phyloP scores from a whole-genome alignment of 306 rosid species.

The Lathyrus aphaca region DNA sequence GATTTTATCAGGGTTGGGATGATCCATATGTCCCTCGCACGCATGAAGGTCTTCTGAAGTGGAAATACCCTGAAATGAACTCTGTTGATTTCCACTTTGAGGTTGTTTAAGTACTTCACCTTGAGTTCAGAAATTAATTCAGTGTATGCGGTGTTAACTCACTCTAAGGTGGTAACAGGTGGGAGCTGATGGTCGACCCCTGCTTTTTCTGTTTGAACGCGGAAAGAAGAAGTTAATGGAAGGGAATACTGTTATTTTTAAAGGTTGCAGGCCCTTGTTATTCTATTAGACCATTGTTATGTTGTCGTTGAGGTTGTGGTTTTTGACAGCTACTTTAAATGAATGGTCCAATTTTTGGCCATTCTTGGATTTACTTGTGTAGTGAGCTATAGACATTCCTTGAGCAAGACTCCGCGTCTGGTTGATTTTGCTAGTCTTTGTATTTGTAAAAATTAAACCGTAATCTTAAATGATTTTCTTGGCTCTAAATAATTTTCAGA shows the following conservation, averaged over 20 bases:
- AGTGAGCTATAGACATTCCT: conserved; percentile 20
- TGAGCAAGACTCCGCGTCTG: conserved; percentile 14
- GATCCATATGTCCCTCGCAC: conserved; percentile 97
- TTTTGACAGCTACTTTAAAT: not conserved
- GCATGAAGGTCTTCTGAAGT: conserved; percentile 98
- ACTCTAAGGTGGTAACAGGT: conserved; percentile 48
- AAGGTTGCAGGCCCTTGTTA: conserved; percentile 53
- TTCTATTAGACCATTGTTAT: conserved; percentile 12
- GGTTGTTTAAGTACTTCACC: conserved; percentile 54
- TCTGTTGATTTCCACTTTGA: conserved; percentile 89
- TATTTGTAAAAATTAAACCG: conserved; percentile 13
- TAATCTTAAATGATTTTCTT: not conserved
- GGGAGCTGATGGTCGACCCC: conserved; percentile 54
- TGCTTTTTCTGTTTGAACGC: conserved; percentile 74
- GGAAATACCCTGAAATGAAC: conserved; percentile 93
- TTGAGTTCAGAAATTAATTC: conserved; percentile 34
- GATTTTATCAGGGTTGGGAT: conserved; percentile 87
- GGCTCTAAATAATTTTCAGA: conserved; percentile 52
- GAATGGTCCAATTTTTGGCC: conserved; percentile 1
- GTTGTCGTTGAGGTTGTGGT: not conserved
- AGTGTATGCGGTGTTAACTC: conserved; percentile 33
- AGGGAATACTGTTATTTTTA: conserved; percentile 66
- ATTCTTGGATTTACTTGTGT: not conserved
- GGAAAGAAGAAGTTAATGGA: conserved; percentile 91
- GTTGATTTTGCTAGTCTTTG: conserved; percentile 9